phyloP scores from a whole-genome alignment of 2,329 filamentous ascomycete genomes.

The Fusarium compactum region DNA sequence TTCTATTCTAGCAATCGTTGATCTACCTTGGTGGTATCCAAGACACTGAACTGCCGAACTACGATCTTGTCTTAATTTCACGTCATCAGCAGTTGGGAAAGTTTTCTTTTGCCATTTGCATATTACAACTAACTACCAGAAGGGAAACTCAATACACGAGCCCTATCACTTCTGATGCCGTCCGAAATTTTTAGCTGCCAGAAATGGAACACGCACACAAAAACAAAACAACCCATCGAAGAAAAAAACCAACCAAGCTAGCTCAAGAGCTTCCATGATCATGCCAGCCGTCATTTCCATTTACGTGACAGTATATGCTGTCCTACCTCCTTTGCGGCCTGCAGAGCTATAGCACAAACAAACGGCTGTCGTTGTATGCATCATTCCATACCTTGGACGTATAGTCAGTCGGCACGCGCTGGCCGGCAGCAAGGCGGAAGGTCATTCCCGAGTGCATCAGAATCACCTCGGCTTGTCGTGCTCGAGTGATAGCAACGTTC shows the following conservation, averaged over 20 bases:
- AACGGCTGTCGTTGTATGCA: slow-evolving; percentile 36
- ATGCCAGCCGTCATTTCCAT: not conserved
- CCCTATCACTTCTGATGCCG: not conserved
- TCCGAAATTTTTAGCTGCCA: not conserved
- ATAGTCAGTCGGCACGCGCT: slow-evolving; percentile 38
- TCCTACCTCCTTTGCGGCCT: not conserved
- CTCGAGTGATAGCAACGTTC: slow-evolving; percentile 61
- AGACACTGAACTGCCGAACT: slow-evolving; percentile 6
- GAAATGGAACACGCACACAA: not conserved
- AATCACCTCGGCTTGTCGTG: slow-evolving; percentile 59
- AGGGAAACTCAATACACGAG: not conserved
- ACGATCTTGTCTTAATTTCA: slow-evolving; percentile 36
- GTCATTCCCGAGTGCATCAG: slow-evolving; percentile 58
- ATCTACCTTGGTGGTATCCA: slow-evolving; percentile 17
- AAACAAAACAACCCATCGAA: slow-evolving; percentile 11
- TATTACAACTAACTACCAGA: not conserved
- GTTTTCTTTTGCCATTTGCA: slow-evolving; percentile 5
- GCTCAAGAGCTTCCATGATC: slow-evolving; percentile 13
- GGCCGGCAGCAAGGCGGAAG: slow-evolving; percentile 18
- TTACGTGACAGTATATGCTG: not conserved
- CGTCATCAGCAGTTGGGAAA: not conserved
- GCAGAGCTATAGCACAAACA: slow-evolving; percentile 37
- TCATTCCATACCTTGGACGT: slow-evolving; percentile 51
- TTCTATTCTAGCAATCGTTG: slow-evolving; percentile 6
- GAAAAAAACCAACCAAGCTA: slow-evolving; percentile 8